phyloP scores from a whole-genome alignment of 2,329 filamentous ascomycete genomes.

The Colletotrichum sp. region DNA sequence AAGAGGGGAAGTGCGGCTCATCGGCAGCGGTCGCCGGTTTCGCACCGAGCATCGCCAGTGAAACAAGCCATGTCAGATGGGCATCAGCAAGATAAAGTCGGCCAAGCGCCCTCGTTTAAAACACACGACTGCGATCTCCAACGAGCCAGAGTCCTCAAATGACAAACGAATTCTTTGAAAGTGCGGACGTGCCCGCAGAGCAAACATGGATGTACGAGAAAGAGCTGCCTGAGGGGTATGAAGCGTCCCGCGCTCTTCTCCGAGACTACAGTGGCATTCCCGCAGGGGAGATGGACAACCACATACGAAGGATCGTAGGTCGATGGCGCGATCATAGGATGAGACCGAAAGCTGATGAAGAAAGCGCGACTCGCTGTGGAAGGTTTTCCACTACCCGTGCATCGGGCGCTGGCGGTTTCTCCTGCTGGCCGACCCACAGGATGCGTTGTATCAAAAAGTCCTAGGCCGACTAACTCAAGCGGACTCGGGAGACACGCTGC shows the following conservation, averaged over 20 bases:
- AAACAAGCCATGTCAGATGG: not conserved
- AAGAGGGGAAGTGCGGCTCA: not conserved
- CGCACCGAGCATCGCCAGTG: not conserved
- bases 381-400: constrained; percentile 46
- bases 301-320: constrained; percentile 41
- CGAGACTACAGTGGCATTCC: constrained; percentile 43
- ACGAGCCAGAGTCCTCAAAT: not conserved
- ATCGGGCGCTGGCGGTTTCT: constrained; percentile 58
- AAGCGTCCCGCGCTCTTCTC: constrained; percentile 39
- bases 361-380: constrained; percentile 53
- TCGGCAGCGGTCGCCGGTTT: not conserved
- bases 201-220: not conserved
- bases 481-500: constrained; percentile 43
- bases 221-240: constrained; percentile 40
- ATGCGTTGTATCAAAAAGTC: constrained; percentile 47
- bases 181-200: not conserved
- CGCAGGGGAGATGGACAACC: constrained; percentile 35
- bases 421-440: constrained; percentile 43
- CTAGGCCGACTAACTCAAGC: constrained; percentile 45
- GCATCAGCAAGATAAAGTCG: not conserved
- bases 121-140: not conserved
- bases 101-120: not conserved
- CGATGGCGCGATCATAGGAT: constrained; percentile 2
- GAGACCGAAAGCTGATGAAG: not conserved
- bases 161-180: not conserved